A percentile compares a stretch with the other conserved stretches of the same genome.
Conservation (phyloP, 495 filamentous ascomycete genomes). For the Hypoxylon trugodes region DNA sequence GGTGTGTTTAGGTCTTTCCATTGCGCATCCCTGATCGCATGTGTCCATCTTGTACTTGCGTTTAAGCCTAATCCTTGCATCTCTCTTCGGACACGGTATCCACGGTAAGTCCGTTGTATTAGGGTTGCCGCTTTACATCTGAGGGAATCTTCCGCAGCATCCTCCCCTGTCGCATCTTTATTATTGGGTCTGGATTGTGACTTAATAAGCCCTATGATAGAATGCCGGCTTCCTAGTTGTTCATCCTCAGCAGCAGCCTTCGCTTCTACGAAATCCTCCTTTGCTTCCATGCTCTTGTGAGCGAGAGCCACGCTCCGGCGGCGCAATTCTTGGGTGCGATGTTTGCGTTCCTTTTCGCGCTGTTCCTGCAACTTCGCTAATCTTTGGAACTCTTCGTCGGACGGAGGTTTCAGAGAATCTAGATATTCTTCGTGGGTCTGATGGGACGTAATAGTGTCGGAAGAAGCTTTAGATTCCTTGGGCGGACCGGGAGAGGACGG, state of each 20-base stretch:
- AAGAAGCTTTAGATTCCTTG: constrained; percentile 7
- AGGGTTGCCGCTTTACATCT: constrained; percentile 57
- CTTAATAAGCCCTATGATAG: constrained; percentile 10
- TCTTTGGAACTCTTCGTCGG: constrained; percentile 50
- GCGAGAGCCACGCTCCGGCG: constrained; percentile 37
- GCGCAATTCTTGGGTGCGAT: constrained; percentile 44
- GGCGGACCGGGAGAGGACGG: constrained; percentile 26
- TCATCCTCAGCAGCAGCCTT: constrained; percentile 32
- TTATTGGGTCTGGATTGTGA: constrained; percentile 13
- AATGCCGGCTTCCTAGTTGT: not conserved
- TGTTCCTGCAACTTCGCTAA: constrained; percentile 55
- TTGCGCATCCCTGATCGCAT: constrained; percentile 71
- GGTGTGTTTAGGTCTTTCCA: constrained; percentile 65
- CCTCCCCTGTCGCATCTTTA: not conserved
- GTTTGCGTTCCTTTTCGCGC: constrained; percentile 55
- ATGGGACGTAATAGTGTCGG: constrained; percentile 19
- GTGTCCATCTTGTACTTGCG: constrained; percentile 72
- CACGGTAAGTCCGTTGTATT: constrained; percentile 75
- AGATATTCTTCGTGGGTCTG: constrained; percentile 55
- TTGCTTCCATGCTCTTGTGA: constrained; percentile 36
- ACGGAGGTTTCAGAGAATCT: constrained; percentile 56
- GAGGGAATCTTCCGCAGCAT: constrained; percentile 24
- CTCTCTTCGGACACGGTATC: constrained; percentile 72
- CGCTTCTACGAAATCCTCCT: constrained; percentile 37
- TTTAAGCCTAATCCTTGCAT: constrained; percentile 70